Evolutionary conservation across 2,329 filamentous ascomycete genomes (phyloP), one percentile per base, ranked within the genome.

Genomic region (Atkinsonella texensis): DNA sequence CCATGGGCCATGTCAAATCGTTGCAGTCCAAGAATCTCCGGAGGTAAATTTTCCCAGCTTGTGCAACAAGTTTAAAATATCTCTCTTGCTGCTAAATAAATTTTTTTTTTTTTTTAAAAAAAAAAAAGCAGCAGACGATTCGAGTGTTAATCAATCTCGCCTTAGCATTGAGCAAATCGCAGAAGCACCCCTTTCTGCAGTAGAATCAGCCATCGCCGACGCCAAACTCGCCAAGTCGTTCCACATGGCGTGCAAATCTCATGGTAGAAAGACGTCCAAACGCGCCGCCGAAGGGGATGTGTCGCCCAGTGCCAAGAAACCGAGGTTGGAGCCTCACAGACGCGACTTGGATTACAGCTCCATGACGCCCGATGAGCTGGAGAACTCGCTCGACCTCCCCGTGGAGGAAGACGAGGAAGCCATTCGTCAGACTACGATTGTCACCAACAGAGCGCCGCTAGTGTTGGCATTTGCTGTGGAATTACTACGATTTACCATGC

Each of bases 391-490:
- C 6, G 70, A 69, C 8, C 68, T 89, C 1, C 82, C 84, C 0
- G 65, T 80, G 2, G 70, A 70, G 8, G 68, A 69, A 31, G 74
- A 82, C 46, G 82, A 86, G 58, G 74, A 79, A 1, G 68, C 74
- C 8, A 78, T 95, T 4, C 70, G 72, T 13, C 65, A 69, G 2
- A 78, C 79, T 1, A 70, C 72, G 0, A 58, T 95, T 1, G 70
- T 83, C 55, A 93, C 87, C 0, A 94, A 95, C 60, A 76, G 89
- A 40, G 89, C 89, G 2, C 89, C 89, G 1, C 70, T 95, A 1
- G 81, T 95, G 1, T 74, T 95, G 5, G 88, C 88, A 0, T 94
- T 94, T 65, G 82, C 85, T 1, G 78, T 89, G 13, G 79, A 81
- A 54, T 63, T 91, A 47, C 64, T 94, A 46, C 83, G 85, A 45